phyloP scores from a whole-genome alignment of 2,329 filamentous ascomycete species.

The Aspergillus alliaceus region DNA sequence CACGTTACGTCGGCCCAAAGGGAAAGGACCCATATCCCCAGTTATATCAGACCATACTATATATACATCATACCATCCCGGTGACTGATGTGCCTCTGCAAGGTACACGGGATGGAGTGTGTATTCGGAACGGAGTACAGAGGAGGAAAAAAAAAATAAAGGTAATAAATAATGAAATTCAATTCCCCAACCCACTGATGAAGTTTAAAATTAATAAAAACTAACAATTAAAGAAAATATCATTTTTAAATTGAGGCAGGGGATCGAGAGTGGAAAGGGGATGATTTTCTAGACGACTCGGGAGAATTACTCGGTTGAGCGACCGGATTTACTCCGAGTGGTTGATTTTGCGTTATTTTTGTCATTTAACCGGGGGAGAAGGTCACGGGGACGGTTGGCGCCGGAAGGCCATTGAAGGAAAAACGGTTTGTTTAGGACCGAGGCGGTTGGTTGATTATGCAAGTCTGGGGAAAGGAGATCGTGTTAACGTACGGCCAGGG shows the following conservation, averaged over 20 bases:
- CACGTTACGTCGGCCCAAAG: background rate
- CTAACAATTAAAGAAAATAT: background rate
- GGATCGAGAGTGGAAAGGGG: background rate
- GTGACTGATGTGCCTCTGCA: background rate
- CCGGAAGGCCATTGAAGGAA: background rate
- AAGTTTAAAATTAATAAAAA: background rate
- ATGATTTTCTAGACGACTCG: background rate
- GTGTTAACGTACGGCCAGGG: no score
- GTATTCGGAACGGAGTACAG: no score
- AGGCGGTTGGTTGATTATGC: constrained; percentile 8
- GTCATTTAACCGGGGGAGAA: background rate
- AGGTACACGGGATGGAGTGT: no score
- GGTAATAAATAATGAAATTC: no score
- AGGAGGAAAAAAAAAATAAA: background rate
- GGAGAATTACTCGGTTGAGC: background rate
- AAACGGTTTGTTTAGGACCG: background rate
- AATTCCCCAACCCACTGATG: no score
- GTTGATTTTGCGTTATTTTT: background rate
- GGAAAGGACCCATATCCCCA: background rate
- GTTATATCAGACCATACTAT: background rate
- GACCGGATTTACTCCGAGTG: background rate
- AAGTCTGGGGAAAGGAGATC: background rate
- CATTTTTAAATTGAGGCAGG: no score
- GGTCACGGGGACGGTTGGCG: background rate
- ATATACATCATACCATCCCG: background rate